Base-by-base conservation (phyloP, 148 eudicot species). In the Rhododendron molle region DNA sequence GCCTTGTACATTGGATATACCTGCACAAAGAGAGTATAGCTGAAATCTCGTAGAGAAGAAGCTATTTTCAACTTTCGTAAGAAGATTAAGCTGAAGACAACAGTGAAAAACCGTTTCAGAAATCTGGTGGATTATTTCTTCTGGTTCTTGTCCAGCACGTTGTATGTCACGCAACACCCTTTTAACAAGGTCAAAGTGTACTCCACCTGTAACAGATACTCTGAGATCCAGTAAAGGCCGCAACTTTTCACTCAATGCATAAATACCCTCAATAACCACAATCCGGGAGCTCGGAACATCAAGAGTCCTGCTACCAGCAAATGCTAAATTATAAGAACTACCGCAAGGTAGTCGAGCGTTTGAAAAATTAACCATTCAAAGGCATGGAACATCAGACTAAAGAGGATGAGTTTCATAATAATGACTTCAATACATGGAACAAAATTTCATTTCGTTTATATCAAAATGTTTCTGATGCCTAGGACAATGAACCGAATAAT, bases 1-100 rank as follows among this genome's bases (percentile, higher is more conserved):
- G 98, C 98, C 93, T 96, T 95, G 89, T 96, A 96, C 99, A 96
- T 96, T 23, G 99, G 99, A 87, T 96, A 95, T 30, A 96, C 99
- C 99, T 96, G 92, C 76, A 18, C 76, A 84, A 58, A 88, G 65
- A 83, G 77, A 81, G 81, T 56, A 28, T 49, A 84, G 62, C 62
- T 86, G 84, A 85, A 83, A 86, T 89, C 49, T 86, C 9, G 3
- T 85, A 60, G 38, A 79, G 14, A 16, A 87, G 83, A 76, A 36
- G 40, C 7, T 81, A 78, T 7, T 52, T 7, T 46, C 15, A 65
- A 65, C 86, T 46, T 79, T 62, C 50, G 76, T 9, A 46, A 85
- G 36, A 67, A 77, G 52, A 83, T 73, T 23, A 56, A 81, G 76
- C 71, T 85, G 80, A 83, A 87, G 80, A 83, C 26, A 78, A 73